A percentile compares a stretch with the other conserved stretches of the same genome.
These are phyloP conservation scores for Candida railenensis DNA, from an alignment of 805 yeast species.

Conservation along the genomic window DNA sequence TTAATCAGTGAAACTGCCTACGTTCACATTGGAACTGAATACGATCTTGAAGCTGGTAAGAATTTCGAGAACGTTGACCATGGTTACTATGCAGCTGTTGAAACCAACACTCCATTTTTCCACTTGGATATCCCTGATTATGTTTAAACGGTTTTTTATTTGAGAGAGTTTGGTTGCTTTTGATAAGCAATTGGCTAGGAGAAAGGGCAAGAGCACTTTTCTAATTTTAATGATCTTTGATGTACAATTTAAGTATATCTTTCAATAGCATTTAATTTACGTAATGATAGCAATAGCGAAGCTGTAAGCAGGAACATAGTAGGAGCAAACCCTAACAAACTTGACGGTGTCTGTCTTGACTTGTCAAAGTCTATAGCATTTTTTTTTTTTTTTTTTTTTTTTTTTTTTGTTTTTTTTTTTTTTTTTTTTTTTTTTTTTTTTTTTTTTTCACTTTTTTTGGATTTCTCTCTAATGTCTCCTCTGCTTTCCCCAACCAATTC, in stretches of 20 bases:
- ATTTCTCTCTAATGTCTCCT: no score
- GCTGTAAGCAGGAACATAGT: no score
- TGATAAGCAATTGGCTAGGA: background rate
- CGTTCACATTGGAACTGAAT: conserved; percentile 36
- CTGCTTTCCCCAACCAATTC: no score
- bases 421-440: no score
- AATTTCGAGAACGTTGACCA: conserved; percentile 8
- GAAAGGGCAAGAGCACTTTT: background rate
- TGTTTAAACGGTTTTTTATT: conserved; percentile 2
- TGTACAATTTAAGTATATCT: background rate
- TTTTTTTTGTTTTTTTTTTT: no score
- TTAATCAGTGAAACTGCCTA: conserved; percentile 38
- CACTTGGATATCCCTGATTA: conserved; percentile 75
- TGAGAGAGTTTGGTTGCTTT: background rate
- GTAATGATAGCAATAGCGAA: background rate
- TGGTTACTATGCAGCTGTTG: conserved; percentile 52
- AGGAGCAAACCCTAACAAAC: no score
- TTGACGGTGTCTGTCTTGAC: no score
- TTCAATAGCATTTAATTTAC: background rate
- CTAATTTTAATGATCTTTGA: background rate
- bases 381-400: no score
- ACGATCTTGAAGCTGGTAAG: conserved; percentile 30
- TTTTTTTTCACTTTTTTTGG: no score
- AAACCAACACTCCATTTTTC: conserved; percentile 72
- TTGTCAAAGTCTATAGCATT: no score